Evolutionary conservation across 1,284 basidiomycete genomes (phyloP), one percentile per base, ranked within the genome.

Genomic region (Ceratobasidium sp.): DNA sequence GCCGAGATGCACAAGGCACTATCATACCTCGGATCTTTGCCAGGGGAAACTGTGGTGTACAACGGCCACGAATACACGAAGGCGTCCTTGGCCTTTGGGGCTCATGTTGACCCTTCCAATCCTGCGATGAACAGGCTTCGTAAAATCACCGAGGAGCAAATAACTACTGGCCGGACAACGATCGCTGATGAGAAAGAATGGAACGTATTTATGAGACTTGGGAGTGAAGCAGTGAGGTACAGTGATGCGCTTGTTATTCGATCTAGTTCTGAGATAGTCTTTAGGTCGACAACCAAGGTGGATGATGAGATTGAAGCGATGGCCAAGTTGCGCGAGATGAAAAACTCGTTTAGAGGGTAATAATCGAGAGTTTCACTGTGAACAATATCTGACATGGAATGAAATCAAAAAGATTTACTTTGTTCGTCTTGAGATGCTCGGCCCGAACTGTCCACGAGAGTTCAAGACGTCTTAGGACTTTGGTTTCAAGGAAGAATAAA

Each of bases 31-130:
- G 90, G 88, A 15, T 89, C 88, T 0, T 88, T 99, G 10, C 96
- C 97, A 0, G 87, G 92, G 79, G 87, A 92, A 78, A 98, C 97
- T 0, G 83, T 94, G 66, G 92, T 96, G 9, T 96, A 94, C 86
- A 93, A 94, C 82, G 97, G 97, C 0, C 97, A 99, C 86, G 96
- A 98, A 85, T 98, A 97, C 86, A 97, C 96, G 3, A 85, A 85
- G 7, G 89, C 89, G 57, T 96, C 89, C 80, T 82, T 91, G 67
- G 88, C 88, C 7, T 94, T 95, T 83, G 92, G 74, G 20, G 57
- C 69, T 50, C 77, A 77, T 61, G 61, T 97, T 75, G 93, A 96
- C 77, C 91, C 93, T 0, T 83, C 86, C 4, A 93, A 91, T 81
- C 70, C 85, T 4, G 92, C 87, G 0, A 84, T 96, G 56, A 82